Percentiles rank a stretch among this genome's conserved stretches.
Conservation (phyloP, 2,329 filamentous ascomycete species). For the Apiospora aurea region DNA sequence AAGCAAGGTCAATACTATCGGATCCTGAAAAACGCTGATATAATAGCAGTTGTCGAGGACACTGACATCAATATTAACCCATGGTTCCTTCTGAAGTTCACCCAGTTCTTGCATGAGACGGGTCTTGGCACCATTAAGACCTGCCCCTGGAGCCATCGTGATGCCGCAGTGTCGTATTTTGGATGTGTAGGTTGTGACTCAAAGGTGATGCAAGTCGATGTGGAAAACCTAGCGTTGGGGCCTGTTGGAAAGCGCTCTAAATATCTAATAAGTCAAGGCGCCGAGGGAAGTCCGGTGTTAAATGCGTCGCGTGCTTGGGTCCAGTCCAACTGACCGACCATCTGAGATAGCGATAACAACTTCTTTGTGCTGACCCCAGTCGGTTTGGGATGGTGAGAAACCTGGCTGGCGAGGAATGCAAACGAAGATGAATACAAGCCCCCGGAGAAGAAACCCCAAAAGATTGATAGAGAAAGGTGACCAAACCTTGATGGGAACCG, state of each 20-base stretch:
- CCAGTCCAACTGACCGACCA: neutral
- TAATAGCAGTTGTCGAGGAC: neutral
- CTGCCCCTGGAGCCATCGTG: slow-evolving; percentile 38
- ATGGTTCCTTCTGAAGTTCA: slow-evolving; percentile 84
- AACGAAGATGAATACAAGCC: neutral
- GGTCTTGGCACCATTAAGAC: slow-evolving; percentile 66
- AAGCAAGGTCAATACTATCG: slow-evolving; percentile 27
- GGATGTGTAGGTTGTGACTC: neutral
- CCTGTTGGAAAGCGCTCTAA: neutral
- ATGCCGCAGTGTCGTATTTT: slow-evolving; percentile 22
- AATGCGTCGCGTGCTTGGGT: slow-evolving; percentile 1
- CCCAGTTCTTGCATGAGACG: slow-evolving; percentile 91
- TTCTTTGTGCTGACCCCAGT: slow-evolving; percentile 12
- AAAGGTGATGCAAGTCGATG: neutral
- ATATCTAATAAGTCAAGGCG: slow-evolving; percentile 27
- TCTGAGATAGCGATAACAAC: neutral
- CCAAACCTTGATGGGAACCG: neutral
- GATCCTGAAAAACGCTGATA: too few species aligned
- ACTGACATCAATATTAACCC: slow-evolving; percentile 86
- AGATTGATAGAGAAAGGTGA: slow-evolving; percentile 1
- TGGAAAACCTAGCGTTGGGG: neutral
- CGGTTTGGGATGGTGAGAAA: neutral
- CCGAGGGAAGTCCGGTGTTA: slow-evolving; percentile 5
- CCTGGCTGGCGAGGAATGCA: neutral
- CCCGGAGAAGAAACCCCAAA: neutral